phyloP scores from a whole-genome alignment of 306 rosid genomes.

The Abrus precatorius region DNA sequence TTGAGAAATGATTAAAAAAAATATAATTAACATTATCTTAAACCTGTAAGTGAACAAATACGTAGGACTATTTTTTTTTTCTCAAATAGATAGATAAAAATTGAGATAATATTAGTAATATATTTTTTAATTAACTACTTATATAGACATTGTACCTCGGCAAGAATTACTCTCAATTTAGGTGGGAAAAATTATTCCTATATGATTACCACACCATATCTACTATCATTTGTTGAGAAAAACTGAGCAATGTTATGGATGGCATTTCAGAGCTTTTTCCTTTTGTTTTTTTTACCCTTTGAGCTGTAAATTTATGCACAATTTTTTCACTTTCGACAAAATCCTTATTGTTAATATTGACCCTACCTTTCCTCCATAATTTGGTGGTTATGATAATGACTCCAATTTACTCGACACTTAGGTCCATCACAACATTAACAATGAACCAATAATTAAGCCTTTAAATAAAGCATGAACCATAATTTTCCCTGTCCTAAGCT shows the following conservation, averaged over 20 bases:
- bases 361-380: conserved; percentile 43
- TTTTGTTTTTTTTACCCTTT: neutral
- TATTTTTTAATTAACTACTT: no score
- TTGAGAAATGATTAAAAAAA: no score
- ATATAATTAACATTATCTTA: no score
- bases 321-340: neutral
- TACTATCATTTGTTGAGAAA: neutral
- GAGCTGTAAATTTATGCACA: neutral
- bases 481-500: conserved; percentile 29
- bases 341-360: conserved; percentile 25
- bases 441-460: conserved; percentile 44
- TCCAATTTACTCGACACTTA: conserved; percentile 35
- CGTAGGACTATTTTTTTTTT: no score
- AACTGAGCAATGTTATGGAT: neutral
- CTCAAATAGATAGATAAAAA: no score
- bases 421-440: conserved; percentile 47
- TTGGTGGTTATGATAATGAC: conserved; percentile 53
- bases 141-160: no score
- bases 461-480: conserved; percentile 19
- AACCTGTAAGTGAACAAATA: no score
- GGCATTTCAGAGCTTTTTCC: neutral
- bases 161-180: no score
- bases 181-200: no score
- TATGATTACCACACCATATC: no score
- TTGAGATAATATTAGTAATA: no score